Base-by-base conservation (phyloP, 345 rosid genomes). In the Erucastrum elatum region DNA sequence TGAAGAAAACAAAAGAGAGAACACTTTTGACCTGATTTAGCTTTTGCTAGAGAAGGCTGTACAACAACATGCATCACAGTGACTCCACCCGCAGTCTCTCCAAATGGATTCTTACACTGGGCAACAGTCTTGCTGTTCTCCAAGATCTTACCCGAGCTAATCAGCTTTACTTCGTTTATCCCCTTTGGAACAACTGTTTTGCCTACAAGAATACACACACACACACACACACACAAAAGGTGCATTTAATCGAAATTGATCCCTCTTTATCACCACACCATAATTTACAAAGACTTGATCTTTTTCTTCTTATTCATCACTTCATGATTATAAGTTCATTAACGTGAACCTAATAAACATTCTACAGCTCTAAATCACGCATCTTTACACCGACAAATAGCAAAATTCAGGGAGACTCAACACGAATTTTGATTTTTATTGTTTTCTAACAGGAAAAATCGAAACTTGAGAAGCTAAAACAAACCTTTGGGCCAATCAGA, bases 401-500 rank as follows among this genome's bases (percentile, higher is more conserved):
- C 59, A 53, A 53, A 16, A 53, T 53, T 53, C 59, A 53, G 26
- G 10, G 59, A 51, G 8, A 51, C 2, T 51, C 58, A 15, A 51
- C 8, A n/a, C 56, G 17, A 49, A 49, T n/a, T 64, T 12, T 2
- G 15, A 12, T 2, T 44, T 44, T 21, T 21, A 21, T 41, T 11
- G 10, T 41, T 44, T 41, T 41, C 2, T 35, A 4, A 33, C 10
- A 3, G 4, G 53, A 44, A 49, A 49, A 15, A 49, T 49, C 10
- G 8, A 75, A 34, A 62, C 35, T 39, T 31, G 13, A 3, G 9
- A 59, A 77, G 7, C 60, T 37, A 39, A 7, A 59, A 64, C 63
- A 2, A 75, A 91, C 97, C 98, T 90, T 87, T 91, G 53, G 98
- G 98, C 97, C 97, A 94, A 86, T 94, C 97, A 35, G 94, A 88